These are phyloP conservation scores for Fusarium cicatricum DNA, from an alignment of 2,329 filamentous ascomycete genomes.

Conservation along the genomic window DNA sequence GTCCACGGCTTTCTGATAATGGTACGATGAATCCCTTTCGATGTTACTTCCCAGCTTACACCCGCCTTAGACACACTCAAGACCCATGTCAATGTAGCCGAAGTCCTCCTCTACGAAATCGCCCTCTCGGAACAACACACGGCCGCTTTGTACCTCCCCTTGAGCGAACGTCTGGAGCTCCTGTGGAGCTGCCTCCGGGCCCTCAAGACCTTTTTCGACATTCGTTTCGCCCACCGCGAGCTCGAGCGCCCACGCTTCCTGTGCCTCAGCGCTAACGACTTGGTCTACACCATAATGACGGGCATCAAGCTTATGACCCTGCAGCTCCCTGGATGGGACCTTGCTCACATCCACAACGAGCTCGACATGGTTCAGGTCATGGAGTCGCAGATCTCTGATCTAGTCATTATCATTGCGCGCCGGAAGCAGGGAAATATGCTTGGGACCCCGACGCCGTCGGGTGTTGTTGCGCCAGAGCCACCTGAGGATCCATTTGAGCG, in stretches of 20 bases:
- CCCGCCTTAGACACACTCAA: conserved; percentile 47
- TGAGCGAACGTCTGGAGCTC: conserved; percentile 53
- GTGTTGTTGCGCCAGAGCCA: conserved; percentile 15
- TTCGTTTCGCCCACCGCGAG: conserved; percentile 46
- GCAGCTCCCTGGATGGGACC: conserved; percentile 57
- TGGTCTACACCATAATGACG: conserved; percentile 56
- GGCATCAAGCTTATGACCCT: conserved; percentile 57
- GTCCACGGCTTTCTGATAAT: conserved; percentile 47
- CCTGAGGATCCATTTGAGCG: conserved; percentile 46
- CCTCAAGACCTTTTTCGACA: conserved; percentile 51
- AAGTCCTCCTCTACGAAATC: conserved; percentile 58
- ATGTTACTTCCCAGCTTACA: conserved; percentile 10
- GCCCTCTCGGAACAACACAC: conserved; percentile 52
- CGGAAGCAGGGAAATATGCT: conserved; percentile 41
- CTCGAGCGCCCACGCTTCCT: conserved; percentile 51
- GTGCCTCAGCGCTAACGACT: conserved; percentile 56
- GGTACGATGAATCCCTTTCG: conserved; percentile 37
- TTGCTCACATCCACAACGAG: conserved; percentile 47
- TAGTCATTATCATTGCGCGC: conserved; percentile 42
- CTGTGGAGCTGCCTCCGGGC: conserved; percentile 56
- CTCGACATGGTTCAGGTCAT: conserved; percentile 44
- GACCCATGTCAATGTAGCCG: conserved; percentile 54
- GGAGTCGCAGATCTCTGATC: conserved; percentile 42
- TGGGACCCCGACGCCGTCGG: conserved; percentile 8
- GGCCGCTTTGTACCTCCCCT: conserved; percentile 43